These are phyloP conservation scores for Suillus hirtellus DNA, from an alignment of 768 basidiomycete genomes.

Conservation along the genomic window DNA sequence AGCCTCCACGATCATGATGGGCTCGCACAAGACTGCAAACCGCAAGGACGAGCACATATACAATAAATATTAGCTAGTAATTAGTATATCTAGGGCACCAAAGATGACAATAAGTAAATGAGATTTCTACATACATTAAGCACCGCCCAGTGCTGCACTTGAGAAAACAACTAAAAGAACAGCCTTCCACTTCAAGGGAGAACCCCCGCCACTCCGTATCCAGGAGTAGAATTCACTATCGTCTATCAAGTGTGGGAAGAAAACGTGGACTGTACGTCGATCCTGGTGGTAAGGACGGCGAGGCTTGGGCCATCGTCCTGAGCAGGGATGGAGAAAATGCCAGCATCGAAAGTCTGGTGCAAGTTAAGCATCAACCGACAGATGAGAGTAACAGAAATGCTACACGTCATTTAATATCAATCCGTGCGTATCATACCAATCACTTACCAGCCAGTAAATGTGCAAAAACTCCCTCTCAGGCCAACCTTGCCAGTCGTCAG, in stretches of 20 bases:
- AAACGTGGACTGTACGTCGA: neutral
- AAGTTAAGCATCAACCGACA: conserved; percentile 60
- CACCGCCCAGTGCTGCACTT: neutral
- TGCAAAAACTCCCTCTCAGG: conserved; percentile 46
- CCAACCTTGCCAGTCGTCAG: neutral
- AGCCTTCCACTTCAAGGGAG: neutral
- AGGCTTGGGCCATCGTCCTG: conserved; percentile 47
- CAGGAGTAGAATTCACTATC: neutral
- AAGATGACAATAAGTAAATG: neutral
- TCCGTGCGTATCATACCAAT: neutral
- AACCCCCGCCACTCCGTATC: neutral
- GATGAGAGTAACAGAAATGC: conserved; percentile 53
- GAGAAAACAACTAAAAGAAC: neutral
- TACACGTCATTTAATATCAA: conserved; percentile 16
- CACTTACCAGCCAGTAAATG: conserved; percentile 49
- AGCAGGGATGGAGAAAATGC: conserved; percentile 5
- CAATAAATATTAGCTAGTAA: neutral
- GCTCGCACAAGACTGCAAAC: neutral
- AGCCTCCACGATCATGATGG: neutral
- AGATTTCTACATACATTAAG: neutral
- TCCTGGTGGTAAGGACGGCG: neutral
- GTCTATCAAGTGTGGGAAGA: neutral
- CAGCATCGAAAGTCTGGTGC: conserved; percentile 36
- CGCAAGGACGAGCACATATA: neutral
- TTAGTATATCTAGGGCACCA: neutral